These are phyloP conservation scores for Claviceps cyperi DNA, from an alignment of 2,329 filamentous ascomycete genomes.

Conservation along the genomic window DNA sequence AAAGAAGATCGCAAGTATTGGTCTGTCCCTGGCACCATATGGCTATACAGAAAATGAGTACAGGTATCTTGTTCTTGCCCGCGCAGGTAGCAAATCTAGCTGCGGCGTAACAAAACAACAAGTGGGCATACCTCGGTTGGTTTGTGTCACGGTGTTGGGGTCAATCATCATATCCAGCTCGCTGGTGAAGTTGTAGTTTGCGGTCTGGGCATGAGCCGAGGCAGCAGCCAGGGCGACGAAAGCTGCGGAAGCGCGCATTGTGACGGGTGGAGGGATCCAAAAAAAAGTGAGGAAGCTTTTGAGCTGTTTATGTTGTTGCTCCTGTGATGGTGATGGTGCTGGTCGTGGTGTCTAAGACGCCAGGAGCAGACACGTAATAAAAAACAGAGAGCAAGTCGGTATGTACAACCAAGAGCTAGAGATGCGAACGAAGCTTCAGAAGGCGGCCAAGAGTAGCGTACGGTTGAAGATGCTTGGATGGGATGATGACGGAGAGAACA, in stretches of 20 bases:
- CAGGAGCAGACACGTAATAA: not conserved
- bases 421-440: conserved; percentile 5
- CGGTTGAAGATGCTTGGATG: conserved; percentile 7
- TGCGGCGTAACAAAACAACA: not conserved
- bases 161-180: conserved; percentile 28
- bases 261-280: conserved; percentile 5
- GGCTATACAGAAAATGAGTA: conserved; percentile 18
- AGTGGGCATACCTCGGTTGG: conserved; percentile 24
- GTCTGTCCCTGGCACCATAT: conserved; percentile 37
- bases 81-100: not conserved
- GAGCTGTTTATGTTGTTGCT: not conserved
- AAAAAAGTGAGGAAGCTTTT: not conserved
- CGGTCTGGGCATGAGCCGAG: conserved; percentile 23
- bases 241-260: conserved; percentile 27
- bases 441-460: conserved; percentile 2
- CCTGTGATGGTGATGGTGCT: not conserved
- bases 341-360: not conserved
- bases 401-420: conserved; percentile 2
- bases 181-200: conserved; percentile 25
- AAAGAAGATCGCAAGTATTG: conserved; percentile 36
- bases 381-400: conserved; percentile 2
- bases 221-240: conserved; percentile 30
- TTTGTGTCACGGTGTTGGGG: conserved; percentile 18
- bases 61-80: not conserved
- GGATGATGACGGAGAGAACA: conserved; percentile 5